Base-by-base conservation (phyloP, 345 rosid species). In the Stellera chamaejasme region DNA sequence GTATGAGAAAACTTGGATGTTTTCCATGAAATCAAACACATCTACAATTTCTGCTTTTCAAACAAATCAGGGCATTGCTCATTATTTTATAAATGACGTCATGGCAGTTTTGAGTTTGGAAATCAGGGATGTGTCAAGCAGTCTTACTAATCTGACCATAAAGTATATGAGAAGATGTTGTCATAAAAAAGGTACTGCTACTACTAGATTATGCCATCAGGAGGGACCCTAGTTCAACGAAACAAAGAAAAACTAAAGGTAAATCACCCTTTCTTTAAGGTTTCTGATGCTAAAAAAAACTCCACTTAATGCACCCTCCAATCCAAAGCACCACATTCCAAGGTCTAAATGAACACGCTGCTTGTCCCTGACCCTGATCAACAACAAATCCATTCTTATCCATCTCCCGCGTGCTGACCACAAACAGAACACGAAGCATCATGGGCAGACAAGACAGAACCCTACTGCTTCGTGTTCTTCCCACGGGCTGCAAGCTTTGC, bases 401-500 rank as follows among this genome's bases (percentile, higher is more conserved):
- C 66, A 49, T 63, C 48, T 56, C 73, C 50, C 72, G 63, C 73
- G 66, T 47, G 57, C 57, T 60, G 26, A 46, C 48, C 66, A 26
- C 51, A 67, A 44, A 60, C 27, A 56, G 27, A 43, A 61, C 62
- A 48, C 51, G 54, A 58, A 32, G 65, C 73, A 67, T 72, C 60
- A 56, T 41, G 45, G 59, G 56, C 45, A 27, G 49, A 52, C 60
- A 72, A 72, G 72, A 28, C 61, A 36, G 60, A 63, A 55, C 76
- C 67, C 80, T 72, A 70, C 72, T 72, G 77, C 83, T 70, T 56
- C 26, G 43, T 53, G 43, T 48, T 67, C 64, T 64, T 75, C 10
- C 72, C 72, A 54, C 36, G 70, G 3, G 82, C 72, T 13, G 77
- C 81, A 61, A 65, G 82, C 68, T 94, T 90, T n/a, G 79, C 83